Evolutionary conservation across 116 monocot genomes (phyloP).

Genomic region (Posidonia oceanica): DNA sequence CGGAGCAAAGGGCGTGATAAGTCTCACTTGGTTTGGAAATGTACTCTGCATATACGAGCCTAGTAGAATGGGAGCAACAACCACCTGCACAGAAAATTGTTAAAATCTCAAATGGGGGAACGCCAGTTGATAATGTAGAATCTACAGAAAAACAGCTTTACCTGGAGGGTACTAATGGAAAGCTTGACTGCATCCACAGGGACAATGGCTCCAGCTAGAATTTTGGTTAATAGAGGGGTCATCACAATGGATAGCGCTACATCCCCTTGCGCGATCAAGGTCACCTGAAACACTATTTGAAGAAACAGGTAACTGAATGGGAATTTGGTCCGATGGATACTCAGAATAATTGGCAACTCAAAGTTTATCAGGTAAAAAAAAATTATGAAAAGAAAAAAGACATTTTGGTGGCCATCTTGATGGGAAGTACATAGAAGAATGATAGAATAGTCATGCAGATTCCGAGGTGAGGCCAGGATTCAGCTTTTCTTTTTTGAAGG

Average conservation of each 20-base stretch:
- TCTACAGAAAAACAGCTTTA: conserved; percentile 8
- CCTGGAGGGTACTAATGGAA: conserved; percentile 70
- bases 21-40: conserved; percentile 36
- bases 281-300: conserved; percentile 57
- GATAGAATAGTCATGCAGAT: too few relatives aligned
- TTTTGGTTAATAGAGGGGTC: conserved; percentile 64
- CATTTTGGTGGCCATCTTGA: too few relatives aligned
- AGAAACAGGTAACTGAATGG: conserved; percentile 9
- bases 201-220: conserved; percentile 52
- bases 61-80: conserved; percentile 61
- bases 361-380: too few relatives aligned
- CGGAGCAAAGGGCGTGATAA: conserved; percentile 45
- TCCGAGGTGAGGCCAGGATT: not conserved
- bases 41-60: conserved; percentile 61
- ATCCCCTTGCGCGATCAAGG: conserved; percentile 63
- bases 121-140: not conserved
- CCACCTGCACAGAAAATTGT: conserved; percentile 28
- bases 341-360: not conserved
- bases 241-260: conserved; percentile 62
- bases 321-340: not conserved
- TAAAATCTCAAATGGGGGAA: not conserved
- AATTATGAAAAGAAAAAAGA: too few relatives aligned
- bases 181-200: conserved; percentile 57
- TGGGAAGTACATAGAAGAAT: too few relatives aligned
- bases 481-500: not conserved